Evolutionary conservation across 768 basidiomycete species (phyloP).

Genomic region (Hydnomerulius pinastri): DNA sequence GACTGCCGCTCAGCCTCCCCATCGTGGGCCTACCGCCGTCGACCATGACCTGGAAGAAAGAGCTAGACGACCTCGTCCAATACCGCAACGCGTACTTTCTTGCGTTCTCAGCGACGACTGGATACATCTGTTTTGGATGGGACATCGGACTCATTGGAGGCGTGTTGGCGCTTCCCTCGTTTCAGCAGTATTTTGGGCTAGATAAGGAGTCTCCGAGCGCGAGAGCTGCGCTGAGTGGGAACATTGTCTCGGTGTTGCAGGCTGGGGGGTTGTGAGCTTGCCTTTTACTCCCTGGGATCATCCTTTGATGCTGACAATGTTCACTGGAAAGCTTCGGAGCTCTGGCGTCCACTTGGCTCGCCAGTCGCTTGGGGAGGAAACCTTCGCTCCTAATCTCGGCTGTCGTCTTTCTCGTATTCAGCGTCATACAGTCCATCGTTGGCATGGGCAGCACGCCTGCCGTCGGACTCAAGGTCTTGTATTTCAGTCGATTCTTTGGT

Average conservation of each 20-base stretch:
- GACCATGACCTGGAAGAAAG: conserved; percentile 24
- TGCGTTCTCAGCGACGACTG: conserved; percentile 35
- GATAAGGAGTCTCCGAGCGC: conserved; percentile 24
- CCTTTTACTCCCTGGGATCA: neutral
- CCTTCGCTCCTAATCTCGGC: conserved; percentile 33
- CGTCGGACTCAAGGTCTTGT: conserved; percentile 31
- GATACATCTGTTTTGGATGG: conserved; percentile 39
- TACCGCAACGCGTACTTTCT: conserved; percentile 38
- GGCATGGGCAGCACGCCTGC: conserved; percentile 31
- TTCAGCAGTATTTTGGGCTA: conserved; percentile 37
- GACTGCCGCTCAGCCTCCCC: neutral
- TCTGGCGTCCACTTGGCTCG: conserved; percentile 27
- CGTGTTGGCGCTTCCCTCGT: conserved; percentile 37
- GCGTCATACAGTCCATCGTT: conserved; percentile 35
- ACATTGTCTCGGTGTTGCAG: conserved; percentile 40
- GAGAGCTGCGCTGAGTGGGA: conserved; percentile 32
- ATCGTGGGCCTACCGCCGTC: neutral
- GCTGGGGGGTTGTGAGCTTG: conserved; percentile 36
- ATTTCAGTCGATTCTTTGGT: conserved; percentile 44
- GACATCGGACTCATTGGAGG: conserved; percentile 41
- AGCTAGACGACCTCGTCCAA: conserved; percentile 21
- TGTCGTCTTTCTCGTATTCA: conserved; percentile 36
- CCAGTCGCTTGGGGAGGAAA: conserved; percentile 37
- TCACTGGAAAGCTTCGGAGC: conserved; percentile 28
- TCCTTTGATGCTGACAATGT: neutral